Base-by-base conservation (phyloP, 306 rosid species). In the Cicer cuneatum region DNA sequence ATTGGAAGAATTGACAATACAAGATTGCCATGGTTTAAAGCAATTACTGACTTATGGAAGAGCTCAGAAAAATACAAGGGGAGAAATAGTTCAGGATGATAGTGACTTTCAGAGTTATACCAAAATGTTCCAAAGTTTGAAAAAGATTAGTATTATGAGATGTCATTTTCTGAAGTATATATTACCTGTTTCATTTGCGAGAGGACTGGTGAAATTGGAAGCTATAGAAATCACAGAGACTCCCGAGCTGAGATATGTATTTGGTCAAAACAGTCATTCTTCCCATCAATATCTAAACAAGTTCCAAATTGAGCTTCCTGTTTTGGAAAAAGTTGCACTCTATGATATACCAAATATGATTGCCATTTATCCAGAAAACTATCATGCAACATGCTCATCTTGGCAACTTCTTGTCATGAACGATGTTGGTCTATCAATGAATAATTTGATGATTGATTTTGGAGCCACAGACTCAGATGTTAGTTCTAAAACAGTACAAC, bases 261-360 rank as follows among this genome's bases (percentile, higher is more conserved):
- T 79, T 42, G 61, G 73, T 5, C 21, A 51, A 40, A 63, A 9
- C 7, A 11, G 12, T 24, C 37, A 70, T 15, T 49, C 13, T 13
- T 29, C 48, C 14, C 49, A 41, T 6, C 46, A 77, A 2, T 46
- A 58, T 2, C 76, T 66, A 2, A 54, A 29, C 40, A 45, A 63
- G 18, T 51, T 63, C 46, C 35, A 53, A 19, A 73, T 78, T 63
- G 37, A 48, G 33, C 71, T 69, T 10, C 78, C 78, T 15, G 16
- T 6, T 29, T 45, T 78, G 49, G 37, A 35, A 12, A 3, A 9
- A 0, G 41, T 71, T 2, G 4, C 8, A 13, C 73, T 78, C 14
- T 0, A 12, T 1, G 6, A 1, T 2, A 3, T 64, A 33, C 72
- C 73, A 52, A 71, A 63, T 15, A 15, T 62, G 60, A 8, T 21